A percentile compares a stretch with the other conserved stretches of the same genome.
These are phyloP conservation scores for Hypomyces rosellus DNA, from an alignment of 2,329 filamentous ascomycete species.

Conservation along the genomic window DNA sequence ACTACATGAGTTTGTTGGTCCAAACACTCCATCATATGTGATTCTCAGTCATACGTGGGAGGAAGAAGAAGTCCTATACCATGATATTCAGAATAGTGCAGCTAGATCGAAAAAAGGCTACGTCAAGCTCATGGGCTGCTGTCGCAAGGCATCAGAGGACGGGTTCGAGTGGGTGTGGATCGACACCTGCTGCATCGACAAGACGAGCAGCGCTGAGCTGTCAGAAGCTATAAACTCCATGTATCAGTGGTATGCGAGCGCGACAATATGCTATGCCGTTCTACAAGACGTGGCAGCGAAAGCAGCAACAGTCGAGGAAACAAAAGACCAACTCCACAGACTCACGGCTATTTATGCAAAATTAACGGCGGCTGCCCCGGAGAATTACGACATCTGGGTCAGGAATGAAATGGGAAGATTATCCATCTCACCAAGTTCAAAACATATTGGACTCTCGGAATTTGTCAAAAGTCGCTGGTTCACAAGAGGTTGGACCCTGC, in stretches of 20 bases:
- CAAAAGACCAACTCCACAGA: too few relatives aligned
- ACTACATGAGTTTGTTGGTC: background rate
- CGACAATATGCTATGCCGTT: conserved; percentile 5
- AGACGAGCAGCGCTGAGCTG: conserved; percentile 10
- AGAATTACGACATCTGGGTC: background rate
- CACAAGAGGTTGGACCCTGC: conserved; percentile 52
- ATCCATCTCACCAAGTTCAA: too few relatives aligned
- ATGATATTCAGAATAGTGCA: background rate
- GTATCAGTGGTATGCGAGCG: conserved; percentile 12
- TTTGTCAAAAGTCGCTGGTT: conserved; percentile 24
- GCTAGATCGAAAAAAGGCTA: conserved; percentile 10
- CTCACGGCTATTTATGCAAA: too few relatives aligned
- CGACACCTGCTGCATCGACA: conserved; percentile 15
- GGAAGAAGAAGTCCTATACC: conserved; percentile 8
- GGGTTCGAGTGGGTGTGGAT: conserved; percentile 12
- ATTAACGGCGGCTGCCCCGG: too few relatives aligned
- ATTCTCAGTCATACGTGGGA: conserved; percentile 15
- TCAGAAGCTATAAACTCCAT: conserved; percentile 13
- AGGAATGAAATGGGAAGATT: background rate
- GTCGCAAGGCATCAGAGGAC: conserved; percentile 14
- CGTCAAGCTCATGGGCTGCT: conserved; percentile 16
- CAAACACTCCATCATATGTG: conserved; percentile 6
- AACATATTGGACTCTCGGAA: background rate
- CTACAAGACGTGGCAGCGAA: background rate
- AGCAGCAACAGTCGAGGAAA: too few relatives aligned